Evolutionary conservation across 495 filamentous ascomycete genomes (phyloP), one percentile per base, ranked within the genome.

Genomic region (Aspergillus cavernicola): DNA sequence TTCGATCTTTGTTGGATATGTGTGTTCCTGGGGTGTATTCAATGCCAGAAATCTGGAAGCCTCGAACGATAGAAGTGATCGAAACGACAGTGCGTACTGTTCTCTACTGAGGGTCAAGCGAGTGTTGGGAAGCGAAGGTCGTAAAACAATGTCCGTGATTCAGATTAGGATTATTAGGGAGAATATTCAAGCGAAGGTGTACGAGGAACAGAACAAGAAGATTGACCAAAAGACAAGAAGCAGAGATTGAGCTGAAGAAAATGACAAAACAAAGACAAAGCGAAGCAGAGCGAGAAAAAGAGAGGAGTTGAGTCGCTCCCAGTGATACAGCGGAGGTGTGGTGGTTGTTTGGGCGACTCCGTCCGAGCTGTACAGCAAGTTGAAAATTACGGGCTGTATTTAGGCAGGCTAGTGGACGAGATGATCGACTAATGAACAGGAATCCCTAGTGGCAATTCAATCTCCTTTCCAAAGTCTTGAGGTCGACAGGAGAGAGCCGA

Each of bases 71-170:
- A 12, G 37, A 10, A 36, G 52, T 20, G 29, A 50, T 43, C 24
- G 33, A 29, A 12, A 43, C 28, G 13, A 48, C 20, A 37, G 20
- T 38, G n/a, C n/a, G n/a, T n/a, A 2, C 9, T 52, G 29, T 35
- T 31, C 38, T 26, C 29, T 52, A 11, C 31, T 22, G 12, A 4
- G 22, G 13, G 29, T 29, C 28, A 52, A 58, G 56, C 50, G 56
- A 58, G 38, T 36, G 56, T 50, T 32, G 52, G 45, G 56, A 23
- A 58, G 35, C 56, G 50, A 53, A 50, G 52, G 56, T 50, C 40
- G 45, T 16, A 3, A 35, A 35, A 36, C 50, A 36, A 36, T 7
- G 45, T 37, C 45, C 28, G 53, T 29, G 8, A 35, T n/a, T 12
- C 15, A 40, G 23, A 54, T 38, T 46, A 54, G 43, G 24, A 46